A percentile compares a stretch with the other conserved stretches of the same genome.
Conservation (phyloP, 2,329 filamentous ascomycete species). For the Dactylellina cionopaga region DNA sequence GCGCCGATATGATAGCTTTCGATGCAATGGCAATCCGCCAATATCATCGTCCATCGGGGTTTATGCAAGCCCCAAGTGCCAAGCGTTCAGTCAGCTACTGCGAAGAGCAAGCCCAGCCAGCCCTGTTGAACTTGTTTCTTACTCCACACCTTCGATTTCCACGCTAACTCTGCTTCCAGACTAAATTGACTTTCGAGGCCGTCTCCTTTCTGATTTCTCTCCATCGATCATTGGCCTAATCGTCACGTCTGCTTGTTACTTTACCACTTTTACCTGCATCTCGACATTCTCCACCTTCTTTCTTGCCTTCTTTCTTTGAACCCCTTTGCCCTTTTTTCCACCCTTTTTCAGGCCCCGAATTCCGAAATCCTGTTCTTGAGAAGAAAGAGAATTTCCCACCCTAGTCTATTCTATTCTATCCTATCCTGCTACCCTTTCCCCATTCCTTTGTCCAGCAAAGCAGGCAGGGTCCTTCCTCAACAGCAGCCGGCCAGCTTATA, state of each 20-base stretch:
- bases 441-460: conserved; percentile 1
- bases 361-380: conserved; percentile 10
- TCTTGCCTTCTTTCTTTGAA: conserved; percentile 21
- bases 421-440: neutral
- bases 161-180: conserved; percentile 9
- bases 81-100: neutral
- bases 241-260: conserved; percentile 8
- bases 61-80: conserved; percentile 1
- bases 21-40: neutral
- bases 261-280: conserved; percentile 10
- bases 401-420: neutral
- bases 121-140: neutral
- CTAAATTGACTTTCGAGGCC: neutral
- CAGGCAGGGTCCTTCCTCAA: too few relatives aligned
- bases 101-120: neutral
- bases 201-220: conserved; percentile 7
- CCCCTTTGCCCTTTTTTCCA: neutral
- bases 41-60: conserved; percentile 14
- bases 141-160: neutral
- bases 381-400: neutral
- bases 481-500: too few relatives aligned
- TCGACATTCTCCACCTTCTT: neutral
- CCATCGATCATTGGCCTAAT: conserved; percentile 18
- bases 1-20: too few relatives aligned
- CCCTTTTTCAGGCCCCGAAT: neutral